A percentile compares a stretch with the other conserved stretches of the same genome.
These are phyloP conservation scores for Rhynchospora pubera DNA, from an alignment of 176 grass and related monocot species.

Conservation along the genomic window DNA sequence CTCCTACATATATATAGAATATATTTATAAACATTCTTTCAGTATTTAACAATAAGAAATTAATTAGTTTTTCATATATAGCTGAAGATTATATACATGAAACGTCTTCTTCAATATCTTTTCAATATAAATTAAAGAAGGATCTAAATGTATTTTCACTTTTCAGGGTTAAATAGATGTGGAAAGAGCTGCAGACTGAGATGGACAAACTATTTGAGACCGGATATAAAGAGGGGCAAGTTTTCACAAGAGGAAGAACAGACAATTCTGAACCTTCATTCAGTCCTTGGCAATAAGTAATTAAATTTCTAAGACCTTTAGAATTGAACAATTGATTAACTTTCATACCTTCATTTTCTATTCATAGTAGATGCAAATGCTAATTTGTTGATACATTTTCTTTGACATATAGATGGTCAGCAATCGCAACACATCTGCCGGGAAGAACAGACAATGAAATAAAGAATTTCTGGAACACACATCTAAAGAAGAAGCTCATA, in stretches of 20 bases:
- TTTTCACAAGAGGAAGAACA: slow-evolving; percentile 75
- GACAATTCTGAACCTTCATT: slow-evolving; percentile 70
- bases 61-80: neutral
- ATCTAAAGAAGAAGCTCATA: slow-evolving; percentile 83
- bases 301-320: neutral
- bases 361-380: neutral
- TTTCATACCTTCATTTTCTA: neutral
- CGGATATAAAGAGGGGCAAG: slow-evolving; percentile 78
- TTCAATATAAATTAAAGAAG: neutral
- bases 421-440: slow-evolving; percentile 61
- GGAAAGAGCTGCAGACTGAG: slow-evolving; percentile 84
- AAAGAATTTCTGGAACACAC: slow-evolving; percentile 96
- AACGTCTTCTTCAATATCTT: neutral
- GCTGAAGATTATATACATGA: neutral
- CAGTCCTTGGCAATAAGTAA: slow-evolving; percentile 70
- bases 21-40: neutral
- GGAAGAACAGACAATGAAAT: slow-evolving; percentile 87
- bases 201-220: slow-evolving; percentile 89
- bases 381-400: neutral
- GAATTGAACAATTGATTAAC: neutral
- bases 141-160: neutral
- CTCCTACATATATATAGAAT: neutral
- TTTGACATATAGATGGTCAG: slow-evolving; percentile 47
- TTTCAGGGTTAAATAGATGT: slow-evolving; percentile 64
- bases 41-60: neutral